phyloP scores from a whole-genome alignment of 2,329 filamentous ascomycete species.

The Pezicula carpinea region DNA sequence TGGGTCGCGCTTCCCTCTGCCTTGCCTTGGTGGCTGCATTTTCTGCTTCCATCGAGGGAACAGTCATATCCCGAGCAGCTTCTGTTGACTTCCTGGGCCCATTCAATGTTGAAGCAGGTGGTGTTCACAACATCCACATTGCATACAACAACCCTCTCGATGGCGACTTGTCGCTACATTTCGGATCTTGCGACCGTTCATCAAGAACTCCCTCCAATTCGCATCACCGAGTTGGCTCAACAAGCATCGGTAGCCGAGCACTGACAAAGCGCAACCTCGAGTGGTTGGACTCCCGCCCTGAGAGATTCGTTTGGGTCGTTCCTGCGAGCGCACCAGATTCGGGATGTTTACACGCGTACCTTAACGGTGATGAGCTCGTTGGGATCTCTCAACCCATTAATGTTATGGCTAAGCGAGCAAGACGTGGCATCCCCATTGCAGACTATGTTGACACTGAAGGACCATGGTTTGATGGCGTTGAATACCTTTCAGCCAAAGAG shows the following conservation, averaged over 20 bases:
- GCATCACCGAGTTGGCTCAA: conserved; percentile 13
- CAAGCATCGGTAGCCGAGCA: conserved; percentile 34
- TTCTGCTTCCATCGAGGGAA: not conserved
- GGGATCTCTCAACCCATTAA: not conserved
- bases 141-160: conserved; percentile 57
- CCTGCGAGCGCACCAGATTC: conserved; percentile 23
- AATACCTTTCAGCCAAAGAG: conserved; percentile 49
- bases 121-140: conserved; percentile 44
- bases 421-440: not conserved
- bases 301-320: conserved; percentile 33
- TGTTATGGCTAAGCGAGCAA: not conserved
- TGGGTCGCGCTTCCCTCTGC: not conserved
- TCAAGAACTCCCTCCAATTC: conserved; percentile 29
- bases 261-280: conserved; percentile 38
- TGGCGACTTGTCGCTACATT: conserved; percentile 41
- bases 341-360: conserved; percentile 27
- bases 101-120: not conserved
- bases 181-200: conserved; percentile 50
- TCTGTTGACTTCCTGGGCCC: not conserved
- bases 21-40: not conserved
- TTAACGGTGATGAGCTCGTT: not conserved
- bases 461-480: conserved; percentile 64
- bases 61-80: not conserved
- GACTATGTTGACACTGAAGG: conserved; percentile 31
- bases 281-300: conserved; percentile 36